Evolutionary conservation across 106 monocot genomes (phyloP), one percentile per base, ranked within the genome.

Genomic region (Apostasia shenzhenica): DNA sequence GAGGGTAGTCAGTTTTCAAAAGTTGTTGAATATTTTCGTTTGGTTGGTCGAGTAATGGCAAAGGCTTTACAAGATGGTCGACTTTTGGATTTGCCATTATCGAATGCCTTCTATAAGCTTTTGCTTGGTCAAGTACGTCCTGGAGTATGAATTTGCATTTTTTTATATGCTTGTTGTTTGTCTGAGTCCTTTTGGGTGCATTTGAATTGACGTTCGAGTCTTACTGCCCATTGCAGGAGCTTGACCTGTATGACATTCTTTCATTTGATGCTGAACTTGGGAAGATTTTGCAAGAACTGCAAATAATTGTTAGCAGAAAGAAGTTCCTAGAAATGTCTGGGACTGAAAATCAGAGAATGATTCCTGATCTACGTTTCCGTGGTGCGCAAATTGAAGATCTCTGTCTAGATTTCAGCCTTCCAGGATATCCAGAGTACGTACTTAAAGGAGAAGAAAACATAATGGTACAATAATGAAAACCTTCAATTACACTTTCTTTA

Each of bases 51-150:
- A 61, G 83, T 84, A 4, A 88, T 99, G 87, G 99, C 99, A 13
- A 99, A 93, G 81, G 92, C 90, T 67, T 70, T 99, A 66, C 93
- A 88, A 81, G 99, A 99, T 90, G 93, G 93, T 9, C 74, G 99
- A 50, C 87, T 99, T 67, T 72, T 99, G 48, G 93, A 93, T 61
- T 59, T 99, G 45, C 93, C 92, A 11, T 58, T 99, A 8, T 99
- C 99, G 1, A 74, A 66, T 12, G 80, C 90, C 71, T 93, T 99
- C 70, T 93, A 99, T 72, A 99, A 93, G 71, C 79, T 90, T 63
- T 53, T 93, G 14, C 77, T 99, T 58, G 99, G 99, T 68, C 87
- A 90, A 73, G 93, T 93, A 85, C 72, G 84, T 26, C 26, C 59
- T 61, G 45, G 45, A n/a, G 44, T 8, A 13, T 63, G 43, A 48